Evolutionary conservation across 1,284 basidiomycete genomes (phyloP).

Genomic region (Sporisorium exsertum): DNA sequence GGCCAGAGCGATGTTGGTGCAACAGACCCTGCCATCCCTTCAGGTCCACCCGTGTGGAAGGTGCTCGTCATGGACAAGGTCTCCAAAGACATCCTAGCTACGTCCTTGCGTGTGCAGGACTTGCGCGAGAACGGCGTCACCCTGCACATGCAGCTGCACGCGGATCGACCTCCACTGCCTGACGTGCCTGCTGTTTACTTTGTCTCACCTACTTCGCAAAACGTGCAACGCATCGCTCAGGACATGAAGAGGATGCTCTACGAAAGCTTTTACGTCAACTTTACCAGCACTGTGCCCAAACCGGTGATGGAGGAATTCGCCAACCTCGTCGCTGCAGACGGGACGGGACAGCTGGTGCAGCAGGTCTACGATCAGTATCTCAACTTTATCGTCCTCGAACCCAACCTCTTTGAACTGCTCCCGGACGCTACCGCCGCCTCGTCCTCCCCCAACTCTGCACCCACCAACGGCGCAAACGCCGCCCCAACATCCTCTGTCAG

Average conservation of each 20-base stretch:
- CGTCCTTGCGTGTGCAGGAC: constrained; percentile 93
- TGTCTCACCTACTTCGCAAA: constrained; percentile 87
- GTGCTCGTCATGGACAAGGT: constrained; percentile 93
- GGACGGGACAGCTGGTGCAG: constrained; percentile 77
- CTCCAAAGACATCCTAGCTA: constrained; percentile 95
- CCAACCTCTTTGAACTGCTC: constrained; percentile 91
- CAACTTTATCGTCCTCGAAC: constrained; percentile 93
- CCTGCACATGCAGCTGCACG: constrained; percentile 92
- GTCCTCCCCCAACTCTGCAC: constrained; percentile 53
- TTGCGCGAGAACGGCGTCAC: constrained; percentile 96
- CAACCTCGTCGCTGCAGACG: constrained; percentile 83
- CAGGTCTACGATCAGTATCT: constrained; percentile 79
- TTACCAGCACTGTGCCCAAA: constrained; percentile 89
- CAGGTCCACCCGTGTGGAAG: constrained; percentile 90
- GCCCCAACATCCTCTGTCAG: constrained; percentile 18
- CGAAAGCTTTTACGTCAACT: constrained; percentile 93
- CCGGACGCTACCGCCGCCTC: constrained; percentile 71
- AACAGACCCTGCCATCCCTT: constrained; percentile 32
- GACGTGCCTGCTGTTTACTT: constrained; percentile 99
- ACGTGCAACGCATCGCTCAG: constrained; percentile 77
- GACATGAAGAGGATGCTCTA: constrained; percentile 86
- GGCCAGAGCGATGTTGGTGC: constrained; percentile 19
- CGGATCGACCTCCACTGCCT: constrained; percentile 85
- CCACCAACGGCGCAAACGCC: constrained; percentile 40
- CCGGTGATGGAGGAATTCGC: constrained; percentile 93